These are phyloP conservation scores for Daldinia vernicosa DNA, from an alignment of 495 filamentous ascomycete genomes.

Conservation along the genomic window DNA sequence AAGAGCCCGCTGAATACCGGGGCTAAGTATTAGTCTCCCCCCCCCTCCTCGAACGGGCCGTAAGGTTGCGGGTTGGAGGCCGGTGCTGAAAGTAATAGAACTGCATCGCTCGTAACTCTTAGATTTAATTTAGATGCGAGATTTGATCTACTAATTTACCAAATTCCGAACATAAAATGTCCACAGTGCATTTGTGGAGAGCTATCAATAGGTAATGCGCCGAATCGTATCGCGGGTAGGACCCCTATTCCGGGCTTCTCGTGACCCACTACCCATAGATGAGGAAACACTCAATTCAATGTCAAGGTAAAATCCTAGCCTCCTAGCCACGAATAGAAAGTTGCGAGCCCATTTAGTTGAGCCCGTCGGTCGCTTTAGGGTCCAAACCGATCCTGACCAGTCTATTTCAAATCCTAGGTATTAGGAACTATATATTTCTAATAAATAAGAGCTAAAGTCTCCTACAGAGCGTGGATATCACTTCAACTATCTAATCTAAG, in stretches of 20 bases:
- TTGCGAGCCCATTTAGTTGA: neutral
- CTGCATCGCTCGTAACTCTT: neutral
- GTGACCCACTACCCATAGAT: no score
- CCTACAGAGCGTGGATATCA: no score
- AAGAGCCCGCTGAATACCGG: conserved; percentile 63
- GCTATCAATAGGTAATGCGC: neutral
- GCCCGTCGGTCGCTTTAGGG: neutral
- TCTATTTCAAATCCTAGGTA: neutral
- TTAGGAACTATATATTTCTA: no score
- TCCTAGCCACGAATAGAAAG: neutral
- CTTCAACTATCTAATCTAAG: no score
- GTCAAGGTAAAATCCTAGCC: neutral
- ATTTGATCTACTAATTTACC: neutral
- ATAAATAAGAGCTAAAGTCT: no score
- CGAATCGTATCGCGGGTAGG: neutral
- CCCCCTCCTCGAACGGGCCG: neutral
- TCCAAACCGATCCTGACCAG: neutral
- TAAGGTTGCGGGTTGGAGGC: neutral
- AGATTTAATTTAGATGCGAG: neutral
- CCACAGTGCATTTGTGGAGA: neutral
- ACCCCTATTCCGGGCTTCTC: neutral
- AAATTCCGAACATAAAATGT: neutral
- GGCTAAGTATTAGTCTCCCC: conserved; percentile 30
- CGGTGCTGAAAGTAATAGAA: neutral
- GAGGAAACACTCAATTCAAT: neutral